Evolutionary conservation across 352 stramenopile species (phyloP).

Genomic region (Globisporangium takayamanum): DNA sequence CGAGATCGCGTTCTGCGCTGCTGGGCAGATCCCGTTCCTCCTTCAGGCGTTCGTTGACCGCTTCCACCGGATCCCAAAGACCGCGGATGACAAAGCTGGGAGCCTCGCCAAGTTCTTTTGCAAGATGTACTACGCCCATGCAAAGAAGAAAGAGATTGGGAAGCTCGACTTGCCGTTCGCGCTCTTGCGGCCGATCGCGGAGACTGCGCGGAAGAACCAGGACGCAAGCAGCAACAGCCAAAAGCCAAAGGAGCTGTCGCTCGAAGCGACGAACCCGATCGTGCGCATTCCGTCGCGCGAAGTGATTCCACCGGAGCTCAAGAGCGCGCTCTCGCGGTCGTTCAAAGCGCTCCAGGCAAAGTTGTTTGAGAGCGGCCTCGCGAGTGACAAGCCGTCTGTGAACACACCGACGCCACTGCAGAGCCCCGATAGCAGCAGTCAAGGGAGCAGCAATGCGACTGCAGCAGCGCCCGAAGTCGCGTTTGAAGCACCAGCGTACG

Average conservation of each 20-base stretch:
- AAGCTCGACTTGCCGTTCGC: slow-evolving; percentile 71
- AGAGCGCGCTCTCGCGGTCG: slow-evolving; percentile 53
- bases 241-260: slow-evolving; percentile 65
- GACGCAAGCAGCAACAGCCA: slow-evolving; percentile 59
- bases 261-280: slow-evolving; percentile 68
- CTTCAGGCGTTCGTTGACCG: slow-evolving; percentile 81
- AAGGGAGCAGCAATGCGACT: slow-evolving; percentile 18
- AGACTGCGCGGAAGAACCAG: slow-evolving; percentile 80
- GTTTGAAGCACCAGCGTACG: slow-evolving; percentile 48
- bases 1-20: slow-evolving; percentile 77
- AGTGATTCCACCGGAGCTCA: slow-evolving; percentile 63
- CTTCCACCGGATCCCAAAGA: slow-evolving; percentile 61
- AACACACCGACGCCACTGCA: slow-evolving; percentile 46
- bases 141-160: slow-evolving; percentile 76
- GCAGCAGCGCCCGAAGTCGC: slow-evolving; percentile 16
- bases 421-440: slow-evolving; percentile 49
- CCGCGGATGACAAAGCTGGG: slow-evolving; percentile 63
- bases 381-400: slow-evolving; percentile 31
- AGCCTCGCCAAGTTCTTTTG: slow-evolving; percentile 79
- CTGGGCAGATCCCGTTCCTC: slow-evolving; percentile 72
- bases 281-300: slow-evolving; percentile 73
- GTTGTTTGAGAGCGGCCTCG: slow-evolving; percentile 41
- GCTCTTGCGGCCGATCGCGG: slow-evolving; percentile 63
- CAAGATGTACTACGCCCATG: slow-evolving; percentile 79
- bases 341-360: slow-evolving; percentile 76